Percentiles rank a stretch among this genome's conserved stretches.
phyloP scores from a whole-genome alignment of 129 eudicot genomes.

The Saposhnikovia divaricata region DNA sequence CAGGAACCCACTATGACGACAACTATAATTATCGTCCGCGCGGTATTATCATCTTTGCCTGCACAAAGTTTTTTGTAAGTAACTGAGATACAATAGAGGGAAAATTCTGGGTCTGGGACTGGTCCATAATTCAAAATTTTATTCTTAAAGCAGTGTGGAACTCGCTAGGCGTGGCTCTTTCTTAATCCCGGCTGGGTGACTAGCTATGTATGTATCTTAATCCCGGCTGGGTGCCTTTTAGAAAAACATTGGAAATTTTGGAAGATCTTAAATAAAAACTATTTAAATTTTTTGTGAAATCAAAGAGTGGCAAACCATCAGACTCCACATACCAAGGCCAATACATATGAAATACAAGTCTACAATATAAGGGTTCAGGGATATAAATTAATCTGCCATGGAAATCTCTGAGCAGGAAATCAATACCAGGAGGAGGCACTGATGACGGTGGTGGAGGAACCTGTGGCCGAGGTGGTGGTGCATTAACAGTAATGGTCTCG shows the following conservation, averaged over 20 bases:
- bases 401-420: background rate
- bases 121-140: background rate
- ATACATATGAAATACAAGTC: background rate
- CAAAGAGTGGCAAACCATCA: background rate
- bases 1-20: background rate
- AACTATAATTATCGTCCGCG: background rate
- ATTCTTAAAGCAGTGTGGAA: background rate
- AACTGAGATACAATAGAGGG: background rate
- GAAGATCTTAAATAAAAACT: background rate
- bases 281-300: background rate
- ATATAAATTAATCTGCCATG: background rate
- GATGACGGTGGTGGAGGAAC: slow-evolving; percentile 7
- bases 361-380: background rate
- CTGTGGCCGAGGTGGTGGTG: slow-evolving; percentile 5
- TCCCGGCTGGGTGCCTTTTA: background rate
- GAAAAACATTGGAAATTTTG: background rate
- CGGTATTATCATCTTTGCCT: background rate
- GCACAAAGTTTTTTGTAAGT: background rate
- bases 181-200: background rate
- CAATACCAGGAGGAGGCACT: background rate
- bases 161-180: background rate
- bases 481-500: background rate
- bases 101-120: too few relatives aligned
- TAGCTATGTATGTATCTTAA: background rate
- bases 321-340: background rate